Evolutionary conservation across 2,329 filamentous ascomycete species (phyloP).

Genomic region (Xylariales sp.): DNA sequence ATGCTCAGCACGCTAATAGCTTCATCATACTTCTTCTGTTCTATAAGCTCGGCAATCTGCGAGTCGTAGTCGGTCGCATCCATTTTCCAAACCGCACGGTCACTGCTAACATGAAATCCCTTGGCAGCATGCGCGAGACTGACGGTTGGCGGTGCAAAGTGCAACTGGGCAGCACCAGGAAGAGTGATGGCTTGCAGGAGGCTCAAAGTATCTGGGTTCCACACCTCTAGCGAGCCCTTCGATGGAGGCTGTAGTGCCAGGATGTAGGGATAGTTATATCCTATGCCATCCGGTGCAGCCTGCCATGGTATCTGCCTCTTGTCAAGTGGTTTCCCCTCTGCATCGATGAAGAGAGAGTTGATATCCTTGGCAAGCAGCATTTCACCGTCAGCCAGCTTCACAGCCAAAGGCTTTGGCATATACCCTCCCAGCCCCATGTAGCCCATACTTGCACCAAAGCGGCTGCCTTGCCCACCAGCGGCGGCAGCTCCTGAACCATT

Average conservation of each 20-base stretch:
- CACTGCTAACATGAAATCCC: constrained; percentile 89
- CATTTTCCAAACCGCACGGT: constrained; percentile 94
- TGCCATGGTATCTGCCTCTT: constrained; percentile 92
- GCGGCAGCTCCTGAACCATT: constrained; percentile 68
- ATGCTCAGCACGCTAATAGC: constrained; percentile 84
- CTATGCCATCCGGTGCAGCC: constrained; percentile 80
- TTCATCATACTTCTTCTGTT: constrained; percentile 75
- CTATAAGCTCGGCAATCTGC: constrained; percentile 79
- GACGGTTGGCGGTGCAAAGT: constrained; percentile 88
- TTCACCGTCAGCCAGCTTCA: constrained; percentile 76
- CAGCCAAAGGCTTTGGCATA: constrained; percentile 84
- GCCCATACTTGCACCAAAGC: constrained; percentile 88
- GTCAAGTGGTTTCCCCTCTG: constrained; percentile 74
- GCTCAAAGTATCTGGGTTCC: constrained; percentile 89
- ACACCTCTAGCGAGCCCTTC: constrained; percentile 82
- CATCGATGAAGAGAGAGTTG: constrained; percentile 87
- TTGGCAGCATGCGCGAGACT: constrained; percentile 96
- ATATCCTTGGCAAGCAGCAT: constrained; percentile 96
- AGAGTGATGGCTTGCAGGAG: constrained; percentile 81
- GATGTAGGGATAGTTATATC: constrained; percentile 96
- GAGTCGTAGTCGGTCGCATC: constrained; percentile 85
- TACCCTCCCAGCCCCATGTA: constrained; percentile 94
- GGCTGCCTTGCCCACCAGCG: constrained; percentile 57
- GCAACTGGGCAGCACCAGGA: constrained; percentile 76
- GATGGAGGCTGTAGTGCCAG: constrained; percentile 78